Evolutionary conservation across 371 early-diverging fungal species (phyloP), one percentile per base, ranked within the genome.

Genomic region (Amoeboaphelidium occidentale): DNA sequence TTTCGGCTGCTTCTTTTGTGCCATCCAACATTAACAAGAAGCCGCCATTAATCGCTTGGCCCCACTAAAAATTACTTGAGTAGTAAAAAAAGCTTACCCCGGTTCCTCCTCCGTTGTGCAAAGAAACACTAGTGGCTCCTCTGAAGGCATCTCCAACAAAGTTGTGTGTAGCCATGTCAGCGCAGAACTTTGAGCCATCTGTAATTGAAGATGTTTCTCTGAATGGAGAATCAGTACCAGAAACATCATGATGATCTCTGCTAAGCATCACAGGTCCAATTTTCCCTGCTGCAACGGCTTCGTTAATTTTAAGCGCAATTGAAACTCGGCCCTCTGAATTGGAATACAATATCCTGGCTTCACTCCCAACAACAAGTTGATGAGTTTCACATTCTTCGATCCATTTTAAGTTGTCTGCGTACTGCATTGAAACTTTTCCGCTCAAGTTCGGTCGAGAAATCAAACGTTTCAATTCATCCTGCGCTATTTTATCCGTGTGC

Each of bases 231-330:
- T 51, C 52, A 25, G 52, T 51, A 21, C 52, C 52, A 41, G 52
- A 51, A 3, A 51, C 52, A 21, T 51, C 52, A 39, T 51, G 52
- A 39, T 51, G 52, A 23, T 51, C 52, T 41, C 52, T 46, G 20
- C 25, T 25, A 2, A 51, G 48, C 52, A 51, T 51, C 17, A 51
- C 52, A 21, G 52, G 52, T 1, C 52, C 52, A 17, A 51, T 2
- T 14, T 20, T 14, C 6, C 52, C 52, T n/a, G 20, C 50, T 17
- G 27, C 32, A 23, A 51, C 50, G 10, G 52, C 52, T 17, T 51
- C 1, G 41, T 51, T 51, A 50, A 51, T 13, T 14, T 42, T 46
- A 13, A 25, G 32, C 1, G 52, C 52, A 2, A 51, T 28, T n/a
- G 17, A 14, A 20, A 42, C 13, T 12, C 52, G 26, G 23, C 52